Evolutionary conservation across 371 early-diverging fungal species (phyloP).

Genomic region (Capillidium rhysosporum): DNA sequence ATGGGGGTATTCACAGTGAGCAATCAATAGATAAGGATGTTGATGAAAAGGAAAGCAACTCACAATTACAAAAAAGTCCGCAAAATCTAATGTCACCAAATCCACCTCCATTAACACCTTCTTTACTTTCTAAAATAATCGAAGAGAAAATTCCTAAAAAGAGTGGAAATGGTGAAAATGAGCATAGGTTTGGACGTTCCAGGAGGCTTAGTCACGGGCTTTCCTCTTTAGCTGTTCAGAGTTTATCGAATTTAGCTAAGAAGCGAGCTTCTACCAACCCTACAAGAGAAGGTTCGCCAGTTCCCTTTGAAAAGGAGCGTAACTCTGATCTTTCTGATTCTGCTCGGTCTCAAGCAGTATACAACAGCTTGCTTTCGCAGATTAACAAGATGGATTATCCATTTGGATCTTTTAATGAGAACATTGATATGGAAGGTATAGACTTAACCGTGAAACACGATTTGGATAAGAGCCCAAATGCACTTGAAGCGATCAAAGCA

Average conservation of each 20-base stretch:
- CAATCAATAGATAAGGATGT: background rate
- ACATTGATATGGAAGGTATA: background rate
- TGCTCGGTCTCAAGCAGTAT: too few species aligned
- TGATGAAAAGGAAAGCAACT: background rate
- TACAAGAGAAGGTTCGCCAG: background rate
- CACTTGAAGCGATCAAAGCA: too few species aligned
- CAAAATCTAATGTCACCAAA: background rate
- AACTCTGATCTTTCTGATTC: background rate
- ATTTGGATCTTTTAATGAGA: too few species aligned
- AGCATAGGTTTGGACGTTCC: background rate
- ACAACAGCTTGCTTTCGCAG: too few species aligned
- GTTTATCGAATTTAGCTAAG: conserved; percentile 6
- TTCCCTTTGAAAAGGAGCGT: background rate
- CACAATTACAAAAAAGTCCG: background rate
- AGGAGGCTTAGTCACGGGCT: conserved; percentile 3
- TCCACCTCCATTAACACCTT: background rate
- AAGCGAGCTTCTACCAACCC: background rate
- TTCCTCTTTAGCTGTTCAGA: conserved; percentile 7
- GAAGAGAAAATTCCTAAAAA: background rate
- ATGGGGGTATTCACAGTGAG: background rate
- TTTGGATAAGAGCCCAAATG: background rate
- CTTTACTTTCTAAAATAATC: background rate
- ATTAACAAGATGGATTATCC: too few species aligned
- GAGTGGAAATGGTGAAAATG: background rate
- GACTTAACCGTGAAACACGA: background rate